Evolutionary conservation across 257 asterid genomes (phyloP).

Genomic region (Salvia splendens): DNA sequence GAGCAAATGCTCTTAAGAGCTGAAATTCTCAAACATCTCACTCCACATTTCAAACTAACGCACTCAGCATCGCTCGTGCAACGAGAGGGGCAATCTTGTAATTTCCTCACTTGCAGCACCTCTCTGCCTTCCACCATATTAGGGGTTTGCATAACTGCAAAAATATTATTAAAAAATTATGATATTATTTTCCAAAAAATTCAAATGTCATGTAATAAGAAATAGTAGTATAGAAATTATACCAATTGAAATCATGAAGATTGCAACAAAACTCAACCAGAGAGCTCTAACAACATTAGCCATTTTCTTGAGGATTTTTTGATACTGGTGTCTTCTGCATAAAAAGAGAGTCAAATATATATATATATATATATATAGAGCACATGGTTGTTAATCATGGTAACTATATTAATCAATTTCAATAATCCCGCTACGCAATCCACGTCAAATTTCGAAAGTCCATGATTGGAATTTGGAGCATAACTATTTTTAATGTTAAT

Average conservation of each 20-base stretch:
- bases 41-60: slow-evolving; percentile 8
- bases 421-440: background rate
- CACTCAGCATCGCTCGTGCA: slow-evolving; percentile 14
- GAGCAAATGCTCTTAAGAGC: slow-evolving; percentile 2
- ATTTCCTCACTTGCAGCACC: background rate
- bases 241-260: slow-evolving; percentile 24
- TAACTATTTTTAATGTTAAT: too few species aligned
- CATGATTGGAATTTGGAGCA: too few species aligned
- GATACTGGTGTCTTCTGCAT: slow-evolving; percentile 8
- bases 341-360: background rate
- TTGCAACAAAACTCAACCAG: slow-evolving; percentile 3
- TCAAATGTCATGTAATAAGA: too few species aligned
- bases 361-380: slow-evolving; percentile 16
- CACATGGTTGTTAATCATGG: background rate
- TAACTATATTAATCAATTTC: background rate
- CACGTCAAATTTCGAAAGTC: too few species aligned
- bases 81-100: slow-evolving; percentile 12
- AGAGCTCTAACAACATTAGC: slow-evolving; percentile 21
- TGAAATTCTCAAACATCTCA: slow-evolving; percentile 14
- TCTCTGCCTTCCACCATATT: slow-evolving; percentile 25
- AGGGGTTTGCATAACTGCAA: background rate
- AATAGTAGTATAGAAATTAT: too few species aligned
- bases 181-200: too few species aligned
- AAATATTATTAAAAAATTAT: background rate
- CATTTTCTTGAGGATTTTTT: slow-evolving; percentile 9